Evolutionary conservation across 768 basidiomycete genomes (phyloP).

Genomic region (Rubroboletus satanas): DNA sequence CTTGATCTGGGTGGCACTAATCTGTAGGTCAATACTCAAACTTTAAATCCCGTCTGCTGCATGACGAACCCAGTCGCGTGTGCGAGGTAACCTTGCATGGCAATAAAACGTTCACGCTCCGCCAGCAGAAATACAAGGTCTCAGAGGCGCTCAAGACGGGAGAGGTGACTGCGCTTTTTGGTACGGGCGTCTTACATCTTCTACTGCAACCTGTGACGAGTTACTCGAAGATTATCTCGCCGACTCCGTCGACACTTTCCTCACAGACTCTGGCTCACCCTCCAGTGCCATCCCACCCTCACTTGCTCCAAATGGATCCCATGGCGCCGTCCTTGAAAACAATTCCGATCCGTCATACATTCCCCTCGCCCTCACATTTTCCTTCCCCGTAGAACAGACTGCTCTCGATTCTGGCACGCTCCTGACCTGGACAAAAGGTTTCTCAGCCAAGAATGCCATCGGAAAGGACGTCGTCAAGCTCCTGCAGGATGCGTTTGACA

Average conservation of each 20-base stretch:
- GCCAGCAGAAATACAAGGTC: constrained; percentile 96
- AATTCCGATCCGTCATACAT: constrained; percentile 42
- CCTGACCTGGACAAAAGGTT: constrained; percentile 95
- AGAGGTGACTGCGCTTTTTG: constrained; percentile 82
- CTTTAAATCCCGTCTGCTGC: not conserved
- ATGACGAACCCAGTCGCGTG: constrained; percentile 63
- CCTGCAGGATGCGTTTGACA: constrained; percentile 87
- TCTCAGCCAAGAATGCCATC: constrained; percentile 84
- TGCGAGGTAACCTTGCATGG: constrained; percentile 93
- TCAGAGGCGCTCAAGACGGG: constrained; percentile 92
- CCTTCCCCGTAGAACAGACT: constrained; percentile 96
- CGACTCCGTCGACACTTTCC: constrained; percentile 92
- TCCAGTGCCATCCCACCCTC: constrained; percentile 25
- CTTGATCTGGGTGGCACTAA: constrained; percentile 98
- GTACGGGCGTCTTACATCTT: constrained; percentile 38
- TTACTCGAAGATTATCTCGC: constrained; percentile 84
- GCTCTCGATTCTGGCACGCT: constrained; percentile 88
- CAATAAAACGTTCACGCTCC: constrained; percentile 81
- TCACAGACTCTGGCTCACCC: constrained; percentile 51
- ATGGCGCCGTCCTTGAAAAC: constrained; percentile 10
- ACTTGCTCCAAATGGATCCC: constrained; percentile 15
- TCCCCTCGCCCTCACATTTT: constrained; percentile 90
- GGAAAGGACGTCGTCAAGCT: constrained; percentile 88
- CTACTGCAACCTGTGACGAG: constrained; percentile 7
- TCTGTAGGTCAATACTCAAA: constrained; percentile 54